A percentile compares a stretch with the other conserved stretches of the same genome.
These are phyloP conservation scores for Candida easanensis DNA, from an alignment of 805 yeast species.

Conservation along the genomic window DNA sequence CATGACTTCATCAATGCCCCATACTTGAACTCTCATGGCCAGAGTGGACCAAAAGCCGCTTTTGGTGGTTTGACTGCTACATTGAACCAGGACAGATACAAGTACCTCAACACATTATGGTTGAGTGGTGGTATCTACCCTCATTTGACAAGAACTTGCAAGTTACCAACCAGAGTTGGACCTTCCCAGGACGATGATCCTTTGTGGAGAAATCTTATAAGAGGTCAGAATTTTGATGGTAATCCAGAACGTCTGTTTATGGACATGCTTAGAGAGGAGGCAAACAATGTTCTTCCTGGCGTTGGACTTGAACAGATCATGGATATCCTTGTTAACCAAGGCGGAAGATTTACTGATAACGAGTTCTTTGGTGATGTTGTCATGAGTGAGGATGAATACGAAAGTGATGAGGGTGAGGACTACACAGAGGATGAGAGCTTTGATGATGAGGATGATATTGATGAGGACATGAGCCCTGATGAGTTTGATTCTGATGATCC, in stretches of 20 bases:
- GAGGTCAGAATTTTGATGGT: neutral
- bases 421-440: neutral
- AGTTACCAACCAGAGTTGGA: neutral
- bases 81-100: slow-evolving; percentile 51
- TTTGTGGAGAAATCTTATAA: neutral
- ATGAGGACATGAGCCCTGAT: neutral
- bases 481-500: neutral
- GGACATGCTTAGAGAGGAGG: neutral
- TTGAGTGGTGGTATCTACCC: slow-evolving; percentile 56
- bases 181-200: neutral
- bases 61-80: slow-evolving; percentile 55
- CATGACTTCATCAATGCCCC: slow-evolving; percentile 55
- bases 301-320: neutral
- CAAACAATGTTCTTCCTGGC: neutral
- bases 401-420: slow-evolving; percentile 1
- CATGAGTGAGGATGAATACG: neutral
- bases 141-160: slow-evolving; percentile 36
- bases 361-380: too few relatives aligned
- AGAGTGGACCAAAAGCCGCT: slow-evolving; percentile 54
- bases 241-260: neutral
- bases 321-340: neutral
- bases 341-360: too few relatives aligned
- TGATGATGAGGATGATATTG: slow-evolving; percentile 3
- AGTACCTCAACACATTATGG: slow-evolving; percentile 58
- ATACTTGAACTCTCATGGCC: slow-evolving; percentile 74